Base-by-base conservation (phyloP, 305 asterid species). In the Rubia balearica region DNA sequence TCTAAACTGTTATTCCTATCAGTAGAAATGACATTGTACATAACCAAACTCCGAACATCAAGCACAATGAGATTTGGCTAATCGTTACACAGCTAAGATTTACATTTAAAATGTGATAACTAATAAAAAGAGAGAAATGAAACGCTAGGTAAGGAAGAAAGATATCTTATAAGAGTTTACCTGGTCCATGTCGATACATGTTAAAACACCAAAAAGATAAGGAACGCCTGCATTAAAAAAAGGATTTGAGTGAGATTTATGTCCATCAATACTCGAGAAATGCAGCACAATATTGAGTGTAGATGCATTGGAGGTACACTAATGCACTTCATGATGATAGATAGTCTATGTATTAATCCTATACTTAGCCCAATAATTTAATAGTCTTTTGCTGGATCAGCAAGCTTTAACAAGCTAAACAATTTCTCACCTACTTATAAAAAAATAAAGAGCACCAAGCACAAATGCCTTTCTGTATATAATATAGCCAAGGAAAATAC, bases 171-270 rank as follows among this genome's bases (percentile, higher is more conserved):
- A 42, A 7, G 19, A 10, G 70, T 68, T 77, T 82, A 92, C 98
- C 97, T 93, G 98, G n/a, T 90, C 98, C 96, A 93, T 87, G 83
- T 82, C 73, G 13, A 90, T 93, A 71, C 96, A 90, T 36, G 97
- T 92, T 79, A 92, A 74, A 60, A 92, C 93, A 64, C 97, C 95
- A 78, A 90, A 93, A 81, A 93, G 82, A 95, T 97, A 93, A 68
- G 98, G 97, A 71, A 89, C 95, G 69, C 97, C 96, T 92, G 84
- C 65, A 75, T 61, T 63, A 65, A 74, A 70, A 53, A 65, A 33
- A 69, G 69, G 59, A 12, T 62, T 4, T 67, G 41, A 61, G 57
- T 46, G 6, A 13, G 57, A 38, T 57, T 51, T 48, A 42, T 70
- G 69, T 45, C 68, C 41, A 68, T 33, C 63, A 67, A 41, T 27